A percentile compares a stretch with the other conserved stretches of the same genome.
These are phyloP conservation scores for Oryza rufipogon DNA, from an alignment of 176 grass and related monocot species.

Conservation along the genomic window DNA sequence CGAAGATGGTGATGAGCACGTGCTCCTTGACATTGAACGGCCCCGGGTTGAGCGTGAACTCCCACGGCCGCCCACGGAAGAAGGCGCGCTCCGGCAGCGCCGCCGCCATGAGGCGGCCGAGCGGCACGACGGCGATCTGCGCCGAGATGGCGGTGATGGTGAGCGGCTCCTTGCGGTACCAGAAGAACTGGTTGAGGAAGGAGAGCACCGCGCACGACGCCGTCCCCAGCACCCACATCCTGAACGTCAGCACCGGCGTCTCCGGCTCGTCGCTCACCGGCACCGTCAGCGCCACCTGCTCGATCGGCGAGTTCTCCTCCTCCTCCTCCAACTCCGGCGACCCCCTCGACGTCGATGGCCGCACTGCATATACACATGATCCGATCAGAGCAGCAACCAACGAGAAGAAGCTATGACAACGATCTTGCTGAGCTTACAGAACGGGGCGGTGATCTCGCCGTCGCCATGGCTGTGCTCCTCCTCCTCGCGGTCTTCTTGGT, in stretches of 20 bases:
- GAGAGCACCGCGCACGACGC: constrained; percentile 60
- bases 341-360: neutral
- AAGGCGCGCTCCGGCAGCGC: constrained; percentile 39
- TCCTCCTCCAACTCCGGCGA: neutral
- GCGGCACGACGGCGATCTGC: constrained; percentile 70
- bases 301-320: neutral
- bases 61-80: constrained; percentile 46
- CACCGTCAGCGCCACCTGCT: constrained; percentile 58
- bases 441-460: neutral
- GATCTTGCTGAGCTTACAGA: neutral
- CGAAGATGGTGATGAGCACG: constrained; percentile 85
- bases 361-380: neutral
- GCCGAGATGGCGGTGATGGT: constrained; percentile 64
- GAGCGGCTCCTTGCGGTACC: constrained; percentile 71
- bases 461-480: neutral
- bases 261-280: constrained; percentile 48
- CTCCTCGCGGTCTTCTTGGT: neutral
- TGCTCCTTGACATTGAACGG: constrained; percentile 89
- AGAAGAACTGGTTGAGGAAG: constrained; percentile 74
- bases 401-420: neutral
- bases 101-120: constrained; percentile 57
- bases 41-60: constrained; percentile 75
- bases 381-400: no score
- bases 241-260: constrained; percentile 62
- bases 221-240: constrained; percentile 68